Conservation (phyloP, 2,329 filamentous ascomycete species). For the Trichoderma guizhouense region DNA sequence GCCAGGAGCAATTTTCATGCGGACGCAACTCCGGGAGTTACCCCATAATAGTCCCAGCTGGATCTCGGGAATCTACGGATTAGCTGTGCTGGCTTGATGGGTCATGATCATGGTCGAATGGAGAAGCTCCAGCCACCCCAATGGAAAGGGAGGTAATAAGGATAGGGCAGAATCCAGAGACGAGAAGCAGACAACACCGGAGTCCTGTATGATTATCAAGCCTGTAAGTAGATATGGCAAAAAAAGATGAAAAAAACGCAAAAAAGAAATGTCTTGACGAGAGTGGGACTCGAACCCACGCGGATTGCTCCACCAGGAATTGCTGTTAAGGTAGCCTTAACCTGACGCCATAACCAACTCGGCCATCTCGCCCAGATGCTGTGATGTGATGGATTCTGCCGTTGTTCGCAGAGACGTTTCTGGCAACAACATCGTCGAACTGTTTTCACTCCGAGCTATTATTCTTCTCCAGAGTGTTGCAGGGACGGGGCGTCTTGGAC, state of each 20-base stretch:
- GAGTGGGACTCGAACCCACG: conserved; percentile 23
- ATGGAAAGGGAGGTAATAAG: neutral
- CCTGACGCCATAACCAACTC: conserved; percentile 21
- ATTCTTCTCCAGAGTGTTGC: neutral
- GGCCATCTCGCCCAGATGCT: conserved; percentile 18
- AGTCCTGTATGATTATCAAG: neutral
- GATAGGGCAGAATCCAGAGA: neutral
- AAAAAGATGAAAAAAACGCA: neutral
- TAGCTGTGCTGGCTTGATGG: neutral
- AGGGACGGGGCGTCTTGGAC: neutral
- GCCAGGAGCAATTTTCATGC: neutral
- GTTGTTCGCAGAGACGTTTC: conserved; percentile 3
- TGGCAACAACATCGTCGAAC: neutral
- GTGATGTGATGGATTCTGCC: neutral
- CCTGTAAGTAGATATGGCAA: neutral
- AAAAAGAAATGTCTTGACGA: conserved; percentile 18
- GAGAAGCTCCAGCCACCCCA: neutral
- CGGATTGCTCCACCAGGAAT: conserved; percentile 21
- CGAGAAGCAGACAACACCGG: neutral
- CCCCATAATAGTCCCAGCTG: neutral
- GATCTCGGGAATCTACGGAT: neutral
- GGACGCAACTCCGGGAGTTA: neutral
- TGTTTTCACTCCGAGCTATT: neutral
- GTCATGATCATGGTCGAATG: neutral
- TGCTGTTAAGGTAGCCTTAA: conserved; percentile 21